Base-by-base conservation (phyloP, 2,329 filamentous ascomycete genomes). In the Grosmannia clavigera region DNA sequence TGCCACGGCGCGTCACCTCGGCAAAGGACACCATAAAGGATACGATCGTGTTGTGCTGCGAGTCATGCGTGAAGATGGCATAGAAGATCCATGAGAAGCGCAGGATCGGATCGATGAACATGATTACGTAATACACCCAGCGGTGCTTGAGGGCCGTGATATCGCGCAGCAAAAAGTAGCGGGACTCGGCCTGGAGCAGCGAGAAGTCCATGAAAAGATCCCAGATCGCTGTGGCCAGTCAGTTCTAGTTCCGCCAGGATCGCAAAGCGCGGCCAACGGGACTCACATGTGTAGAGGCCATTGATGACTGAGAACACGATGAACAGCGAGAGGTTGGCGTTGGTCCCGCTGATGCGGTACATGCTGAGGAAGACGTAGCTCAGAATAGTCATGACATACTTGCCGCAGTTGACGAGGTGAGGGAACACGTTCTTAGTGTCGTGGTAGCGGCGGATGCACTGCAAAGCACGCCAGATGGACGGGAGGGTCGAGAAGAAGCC, bases 181-280 rank as follows among this genome's bases (percentile, higher is more conserved):
- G 81, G 0, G 88, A 82, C 60, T 86, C 83, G 0, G 87, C 80
- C 66, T 96, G 91, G 3, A 92, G 80, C n/a, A 96, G 78, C 61
- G 88, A 94, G 80, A 94, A 97, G 71, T 99, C 94, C 88, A 97
- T 96, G 64, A 90, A 84, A 1, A 99, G 75, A 70, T 99, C 94
- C 94, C 94, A 99, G 51, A 96, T 81, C 11, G 86, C 83, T 85
- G 59, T 3, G 6, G 27, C 3, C n/a, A 5, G 29, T n/a, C 7
- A 48, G 57, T 5, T n/a, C 29, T 7, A n/a, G 3, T 50, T 27
- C n/a, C 25, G 12, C 29, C 52, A 16, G 10, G n/a, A 38, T 10
- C 5, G 3, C 4, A 33, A 56, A 35, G 9, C 33, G 33, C 33
- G 33, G 9, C 33, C 14, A n/a, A 56, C 3, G 50, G 40, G 14